Evolutionary conservation across 768 basidiomycete species (phyloP).

Genomic region (Fomitopsis pulvina): DNA sequence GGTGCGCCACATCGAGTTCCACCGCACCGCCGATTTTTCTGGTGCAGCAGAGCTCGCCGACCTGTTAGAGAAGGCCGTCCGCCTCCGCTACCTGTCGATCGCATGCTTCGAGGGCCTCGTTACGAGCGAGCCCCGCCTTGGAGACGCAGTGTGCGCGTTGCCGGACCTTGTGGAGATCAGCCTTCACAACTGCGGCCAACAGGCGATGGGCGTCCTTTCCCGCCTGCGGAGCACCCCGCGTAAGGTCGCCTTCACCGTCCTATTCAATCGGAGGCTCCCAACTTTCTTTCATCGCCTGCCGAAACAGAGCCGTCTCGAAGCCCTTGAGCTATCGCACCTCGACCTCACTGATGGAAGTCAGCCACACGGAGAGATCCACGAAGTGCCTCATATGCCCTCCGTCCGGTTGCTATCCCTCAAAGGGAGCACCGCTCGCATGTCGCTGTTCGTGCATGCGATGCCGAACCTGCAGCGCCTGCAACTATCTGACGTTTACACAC

Average conservation of each 20-base stretch:
- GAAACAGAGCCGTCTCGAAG: background rate
- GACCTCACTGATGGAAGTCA: slow-evolving; percentile 1
- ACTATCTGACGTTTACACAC: background rate
- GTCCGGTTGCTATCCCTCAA: background rate
- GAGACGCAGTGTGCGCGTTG: slow-evolving; percentile 11
- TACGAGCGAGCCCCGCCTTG: slow-evolving; percentile 12
- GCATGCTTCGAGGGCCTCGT: slow-evolving; percentile 15
- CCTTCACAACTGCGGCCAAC: slow-evolving; percentile 17
- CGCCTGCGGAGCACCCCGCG: slow-evolving; percentile 10
- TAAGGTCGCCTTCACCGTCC: slow-evolving; percentile 7
- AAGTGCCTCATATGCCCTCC: slow-evolving; percentile 3
- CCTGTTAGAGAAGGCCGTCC: slow-evolving; percentile 9
- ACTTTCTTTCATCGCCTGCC: slow-evolving; percentile 1
- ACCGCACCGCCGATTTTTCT: slow-evolving; percentile 14
- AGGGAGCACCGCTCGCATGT: slow-evolving; percentile 4
- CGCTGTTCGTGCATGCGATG: slow-evolving; percentile 1
- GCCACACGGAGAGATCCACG: slow-evolving; percentile 2
- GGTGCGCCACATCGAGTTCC: slow-evolving; percentile 8
- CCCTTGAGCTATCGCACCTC: background rate
- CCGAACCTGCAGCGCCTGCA: slow-evolving; percentile 1
- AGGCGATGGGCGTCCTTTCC: slow-evolving; percentile 9
- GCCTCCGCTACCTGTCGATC: slow-evolving; percentile 13
- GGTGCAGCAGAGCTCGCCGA: slow-evolving; percentile 11
- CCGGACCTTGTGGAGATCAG: slow-evolving; percentile 13
- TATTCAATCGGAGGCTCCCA: slow-evolving; percentile 2